Evolutionary conservation across 305 asterid genomes (phyloP).

Genomic region (Rubia peregrina): DNA sequence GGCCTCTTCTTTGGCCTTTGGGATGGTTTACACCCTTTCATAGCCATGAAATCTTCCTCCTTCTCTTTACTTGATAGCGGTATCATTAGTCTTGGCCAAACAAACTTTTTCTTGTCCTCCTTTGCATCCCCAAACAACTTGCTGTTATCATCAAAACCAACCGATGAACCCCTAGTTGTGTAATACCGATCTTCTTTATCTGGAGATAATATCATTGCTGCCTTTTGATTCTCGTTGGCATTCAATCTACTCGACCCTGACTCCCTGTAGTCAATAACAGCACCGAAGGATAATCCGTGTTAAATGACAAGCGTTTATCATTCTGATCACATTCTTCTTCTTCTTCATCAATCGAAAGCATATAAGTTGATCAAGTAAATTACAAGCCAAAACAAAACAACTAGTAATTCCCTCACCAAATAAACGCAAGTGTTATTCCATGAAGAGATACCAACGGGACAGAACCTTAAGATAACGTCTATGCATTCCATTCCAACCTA

Average conservation of each 20-base stretch:
- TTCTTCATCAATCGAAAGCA: background rate
- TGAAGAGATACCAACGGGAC: constrained; percentile 6
- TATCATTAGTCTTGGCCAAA: constrained; percentile 77
- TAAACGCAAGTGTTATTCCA: constrained; percentile 6
- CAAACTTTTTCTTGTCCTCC: constrained; percentile 39
- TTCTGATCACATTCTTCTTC: background rate
- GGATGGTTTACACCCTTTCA: constrained; percentile 92
- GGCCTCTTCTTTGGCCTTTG: constrained; percentile 97
- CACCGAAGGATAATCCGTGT: constrained; percentile 2
- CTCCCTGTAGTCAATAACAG: constrained; percentile 26
- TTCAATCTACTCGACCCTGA: constrained; percentile 27
- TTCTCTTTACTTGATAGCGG: constrained; percentile 77
- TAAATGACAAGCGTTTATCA: background rate
- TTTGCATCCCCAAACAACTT: constrained; percentile 22
- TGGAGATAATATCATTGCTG: constrained; percentile 22
- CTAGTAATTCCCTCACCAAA: background rate
- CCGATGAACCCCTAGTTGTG: constrained; percentile 35
- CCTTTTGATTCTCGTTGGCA: constrained; percentile 25
- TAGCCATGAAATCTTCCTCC: constrained; percentile 83
- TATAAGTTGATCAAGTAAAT: background rate
- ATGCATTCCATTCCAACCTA: constrained; percentile 3
- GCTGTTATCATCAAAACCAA: constrained; percentile 28
- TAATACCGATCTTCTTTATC: constrained; percentile 41
- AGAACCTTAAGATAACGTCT: background rate
- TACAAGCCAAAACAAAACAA: background rate